Base-by-base conservation (phyloP, 1,139 yeast genomes). In the Saccharomyces hybrid region DNA sequence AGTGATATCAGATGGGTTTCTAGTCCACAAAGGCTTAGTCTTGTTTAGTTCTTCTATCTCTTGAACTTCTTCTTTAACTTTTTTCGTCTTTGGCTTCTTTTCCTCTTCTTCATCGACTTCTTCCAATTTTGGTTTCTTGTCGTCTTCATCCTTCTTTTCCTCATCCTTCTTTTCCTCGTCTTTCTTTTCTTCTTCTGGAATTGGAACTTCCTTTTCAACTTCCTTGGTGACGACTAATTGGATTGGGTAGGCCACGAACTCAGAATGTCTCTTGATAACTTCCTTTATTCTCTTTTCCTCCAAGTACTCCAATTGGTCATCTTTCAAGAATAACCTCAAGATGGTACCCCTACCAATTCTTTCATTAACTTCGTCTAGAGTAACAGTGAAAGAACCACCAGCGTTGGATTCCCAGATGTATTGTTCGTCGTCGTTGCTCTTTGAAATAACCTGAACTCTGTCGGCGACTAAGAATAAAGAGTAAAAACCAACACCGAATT, bases 401-500 rank as follows among this genome's bases (percentile, higher is more conserved):
- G 99, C 99, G 69, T 95, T 90, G 55, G 99, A 93, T 80, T 95
- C 99, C 99, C 99, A 95, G 70, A 93, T 80, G 84, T 95, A 95
- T 80, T 95, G 99, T 76, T 93, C 99, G 74, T 95, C 99, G 71
- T 95, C 99, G 73, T 95, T 95, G 83, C 90, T 87, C 83, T 95
- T 95, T 61, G 99, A 88, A 73, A 95, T 89, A 67, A 95, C 99
- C 80, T 93, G 97, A 62, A 95, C 99, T 70, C 85, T 90, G 80
- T 95, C 99, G 71, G 99, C 99, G 71, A 95, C 99, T 80, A 95
- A 85, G 88, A 95, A 95, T 67, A 93, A 82, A 56, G 99, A 93
- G 87, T 95, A 95, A 93, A 95, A 95, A 84, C 99, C 99, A 69
- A 95, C 99, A 89, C 99, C 99, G 81, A 95, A 95, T 80, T 95